Evolutionary conservation across 176 grass and related monocot genomes (phyloP).

Genomic region (Bolboschoenus planiculmis): DNA sequence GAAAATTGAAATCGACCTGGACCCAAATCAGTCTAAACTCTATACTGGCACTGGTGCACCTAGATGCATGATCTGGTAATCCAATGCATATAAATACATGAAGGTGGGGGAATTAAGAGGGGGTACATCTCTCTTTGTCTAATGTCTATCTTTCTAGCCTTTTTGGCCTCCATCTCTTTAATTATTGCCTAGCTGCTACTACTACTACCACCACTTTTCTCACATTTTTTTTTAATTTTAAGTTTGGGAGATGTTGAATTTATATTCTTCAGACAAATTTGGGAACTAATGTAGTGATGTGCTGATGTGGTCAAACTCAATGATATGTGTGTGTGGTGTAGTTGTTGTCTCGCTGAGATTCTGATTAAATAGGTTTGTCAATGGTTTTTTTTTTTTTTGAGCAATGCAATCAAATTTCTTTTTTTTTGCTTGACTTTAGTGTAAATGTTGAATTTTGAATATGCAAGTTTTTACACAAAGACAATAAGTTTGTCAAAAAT

Average conservation of each 20-base stretch:
- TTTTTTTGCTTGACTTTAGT: neutral
- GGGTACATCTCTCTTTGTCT: slow-evolving; percentile 2
- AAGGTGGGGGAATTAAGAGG: neutral
- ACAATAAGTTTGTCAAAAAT: no score
- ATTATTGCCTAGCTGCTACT: slow-evolving; percentile 3
- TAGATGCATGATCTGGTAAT: no score
- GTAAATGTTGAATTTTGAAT: no score
- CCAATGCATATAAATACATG: neutral
- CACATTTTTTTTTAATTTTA: neutral
- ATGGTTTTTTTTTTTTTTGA: neutral
- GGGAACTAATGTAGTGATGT: neutral
- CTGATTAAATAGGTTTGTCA: neutral
- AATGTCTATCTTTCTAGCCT: no score
- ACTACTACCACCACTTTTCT: neutral
- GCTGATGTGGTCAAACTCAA: neutral
- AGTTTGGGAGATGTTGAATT: neutral
- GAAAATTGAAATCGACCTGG: neutral
- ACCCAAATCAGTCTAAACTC: slow-evolving; percentile 2
- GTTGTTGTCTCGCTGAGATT: neutral
- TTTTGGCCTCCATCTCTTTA: slow-evolving; percentile 8
- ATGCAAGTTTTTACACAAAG: no score
- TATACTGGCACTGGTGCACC: neutral
- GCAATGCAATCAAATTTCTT: neutral
- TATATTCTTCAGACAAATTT: neutral
- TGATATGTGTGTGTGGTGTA: neutral